Evolutionary conservation across 116 monocot genomes (phyloP), one percentile per base, ranked within the genome.

Genomic region (Dioscorea cayenensis): DNA sequence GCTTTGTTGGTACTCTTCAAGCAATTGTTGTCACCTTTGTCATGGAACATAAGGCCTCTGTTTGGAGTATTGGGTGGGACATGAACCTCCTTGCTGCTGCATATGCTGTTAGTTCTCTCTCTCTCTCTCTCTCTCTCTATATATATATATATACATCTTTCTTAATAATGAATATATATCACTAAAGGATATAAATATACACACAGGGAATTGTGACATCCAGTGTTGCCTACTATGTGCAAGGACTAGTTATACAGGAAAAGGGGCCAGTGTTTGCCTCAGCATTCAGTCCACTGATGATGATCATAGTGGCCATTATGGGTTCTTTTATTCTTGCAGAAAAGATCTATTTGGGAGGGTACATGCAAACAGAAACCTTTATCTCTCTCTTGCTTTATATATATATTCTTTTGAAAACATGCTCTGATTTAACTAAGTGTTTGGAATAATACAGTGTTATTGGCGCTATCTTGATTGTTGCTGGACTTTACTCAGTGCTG

Each of bases 261-360:
- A 86, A 60, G 67, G 93, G 96, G 4, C 96, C 96, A 9, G 93
- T 96, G 6, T 96, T 96, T 77, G 96, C 90, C 20, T 84, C 96
- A 21, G 93, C 90, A 11, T 96, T 96, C 79, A 90, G 93, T 60
- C 96, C 96, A 65, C 81, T 96, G 48, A 96, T 96, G 96, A 92
- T 96, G 93, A 93, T 96, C 72, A 68, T 93, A 75, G 96, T 96
- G n/a, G 96, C 96, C 38, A 77, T 90, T 67, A 84, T 93, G 93
- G 96, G 93, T 17, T 90, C 92, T 28, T 92, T 93, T 77, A 86
- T 96, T 73, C 84, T 96, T 20, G 76, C 86, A 27, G 96, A 96
- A 67, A 87, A 88, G 27, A 90, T 96, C 36, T 96, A 73, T 72
- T 60, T 96, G 38, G 96, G 96, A 88, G 84, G 96, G 96, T 96